Evolutionary conservation across 192 early-diverging fungal species (phyloP).

Genomic region (Coemansia sp.): DNA sequence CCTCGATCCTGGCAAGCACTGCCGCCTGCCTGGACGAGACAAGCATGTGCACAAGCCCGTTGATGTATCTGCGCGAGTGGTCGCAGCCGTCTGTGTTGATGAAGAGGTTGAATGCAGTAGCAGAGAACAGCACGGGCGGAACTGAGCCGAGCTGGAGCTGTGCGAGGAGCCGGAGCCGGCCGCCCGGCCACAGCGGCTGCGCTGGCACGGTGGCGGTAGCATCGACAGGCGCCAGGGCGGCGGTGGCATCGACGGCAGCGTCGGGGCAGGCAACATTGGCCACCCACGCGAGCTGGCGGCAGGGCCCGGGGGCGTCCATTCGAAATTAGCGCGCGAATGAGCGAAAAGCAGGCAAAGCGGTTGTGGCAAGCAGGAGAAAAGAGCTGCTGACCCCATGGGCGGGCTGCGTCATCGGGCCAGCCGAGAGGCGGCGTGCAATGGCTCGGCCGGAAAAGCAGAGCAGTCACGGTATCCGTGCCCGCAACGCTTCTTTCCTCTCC

Average conservation of each 20-base stretch:
- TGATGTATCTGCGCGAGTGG: conserved; percentile 16
- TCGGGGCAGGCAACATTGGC: conserved; percentile 10
- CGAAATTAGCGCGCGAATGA: no score
- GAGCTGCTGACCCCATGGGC: no score
- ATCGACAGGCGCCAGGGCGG: background rate
- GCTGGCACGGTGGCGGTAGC: background rate
- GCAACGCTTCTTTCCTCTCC: no score
- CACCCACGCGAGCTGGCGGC: conserved; percentile 13
- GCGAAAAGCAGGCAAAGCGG: no score
- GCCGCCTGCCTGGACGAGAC: conserved; percentile 2
- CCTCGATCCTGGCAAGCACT: conserved; percentile 7
- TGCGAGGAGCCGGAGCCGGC: conserved; percentile 26
- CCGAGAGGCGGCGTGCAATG: no score
- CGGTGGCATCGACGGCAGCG: conserved; percentile 6
- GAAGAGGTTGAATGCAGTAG: conserved; percentile 9
- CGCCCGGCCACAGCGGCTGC: conserved; percentile 6
- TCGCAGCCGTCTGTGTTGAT: conserved; percentile 11
- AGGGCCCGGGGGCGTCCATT: no score
- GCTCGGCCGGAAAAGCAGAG: no score
- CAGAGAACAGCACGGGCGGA: conserved; percentile 15
- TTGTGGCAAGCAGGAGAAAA: no score
- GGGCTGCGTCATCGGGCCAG: no score
- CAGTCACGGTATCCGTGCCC: no score
- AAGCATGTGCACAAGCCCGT: conserved; percentile 16
- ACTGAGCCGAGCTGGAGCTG: conserved; percentile 9